Evolutionary conservation across 169 alveolate genomes (phyloP), one percentile per base, ranked within the genome.

Genomic region (Toxoplasma gondii): DNA sequence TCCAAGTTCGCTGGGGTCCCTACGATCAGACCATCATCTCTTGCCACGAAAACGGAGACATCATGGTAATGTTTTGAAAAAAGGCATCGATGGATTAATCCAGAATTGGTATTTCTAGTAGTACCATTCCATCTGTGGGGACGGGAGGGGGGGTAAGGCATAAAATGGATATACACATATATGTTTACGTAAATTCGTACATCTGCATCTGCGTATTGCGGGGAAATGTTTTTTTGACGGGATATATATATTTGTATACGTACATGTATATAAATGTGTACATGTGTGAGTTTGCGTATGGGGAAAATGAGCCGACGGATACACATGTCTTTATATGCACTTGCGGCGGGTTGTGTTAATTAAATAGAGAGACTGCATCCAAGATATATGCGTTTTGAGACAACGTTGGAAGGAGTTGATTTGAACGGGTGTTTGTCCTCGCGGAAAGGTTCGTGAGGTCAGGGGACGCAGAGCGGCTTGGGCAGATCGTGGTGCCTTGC

Each of bases 1-100:
- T 93, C 34, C 98, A 97, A 92, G 98, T 97, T 31, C 97, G 97
- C 86, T 98, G 99, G 99, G 98, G 99, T 78, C 96, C 98, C 84
- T 97, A 97, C 91, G 99, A 98, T 92, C 97, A 97, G 91, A 95
- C 97, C 74, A 96, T 98, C 54, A 96, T 98, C 49, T 96, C 98
- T 0, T 97, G 97, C 41, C 99, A 98, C 95, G 99, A 98, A 78
- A 98, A 97, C 95, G 99, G 99, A 1, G 95, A 95, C 41, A 96
- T 97, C 29, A 93, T 95, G 94, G 97, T 97, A 39, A 22, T n/a
- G n/a, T n/a, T 92, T 34, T 44, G 22, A 64, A 27, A 7, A 49
- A 4, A 4, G 58, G 12, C 34, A 22, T 53, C 53, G 29, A 29
- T 83, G 81, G 31, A 69, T 69, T 31, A 29, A 29, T 69, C 31